phyloP scores from a whole-genome alignment of 1,139 yeast genomes.

The Hansenula lynferdii region DNA sequence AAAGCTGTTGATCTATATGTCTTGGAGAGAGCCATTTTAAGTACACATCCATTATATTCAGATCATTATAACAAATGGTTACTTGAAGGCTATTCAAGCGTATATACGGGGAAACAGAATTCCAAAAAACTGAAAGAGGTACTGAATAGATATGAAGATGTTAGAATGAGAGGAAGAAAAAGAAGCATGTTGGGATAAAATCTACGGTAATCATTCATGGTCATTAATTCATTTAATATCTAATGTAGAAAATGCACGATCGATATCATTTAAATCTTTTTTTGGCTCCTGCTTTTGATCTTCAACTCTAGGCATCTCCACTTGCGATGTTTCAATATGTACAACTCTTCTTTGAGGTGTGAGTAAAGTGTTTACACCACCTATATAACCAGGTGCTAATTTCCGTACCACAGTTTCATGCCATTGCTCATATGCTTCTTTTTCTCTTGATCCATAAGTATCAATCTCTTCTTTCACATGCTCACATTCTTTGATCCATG shows the following conservation, averaged over 20 bases:
- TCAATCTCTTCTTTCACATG: conserved; percentile 11
- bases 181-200: conserved; percentile 86
- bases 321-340: no score
- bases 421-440: conserved; percentile 29
- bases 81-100: conserved; percentile 63
- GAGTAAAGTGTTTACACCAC: conserved; percentile 15
- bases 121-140: conserved; percentile 49
- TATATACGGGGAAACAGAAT: conserved; percentile 33
- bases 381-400: conserved; percentile 41
- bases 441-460: conserved; percentile 23
- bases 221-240: conserved; percentile 2
- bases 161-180: conserved; percentile 88
- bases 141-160: conserved; percentile 67
- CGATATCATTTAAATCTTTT: conserved; percentile 5
- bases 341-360: conserved; percentile 14
- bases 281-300: no score
- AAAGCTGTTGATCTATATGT: conserved; percentile 96
- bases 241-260: conserved; percentile 8
- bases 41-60: conserved; percentile 83
- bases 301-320: no score
- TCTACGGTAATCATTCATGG: no score
- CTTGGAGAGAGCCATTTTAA: conserved; percentile 81
- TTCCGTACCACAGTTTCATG: conserved; percentile 23
- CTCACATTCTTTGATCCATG: conserved; percentile 21
- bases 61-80: conserved; percentile 64